A percentile compares a stretch with the other conserved stretches of the same genome.
Conservation (phyloP, 2,329 filamentous ascomycete species). For the Fusarium luffae region DNA sequence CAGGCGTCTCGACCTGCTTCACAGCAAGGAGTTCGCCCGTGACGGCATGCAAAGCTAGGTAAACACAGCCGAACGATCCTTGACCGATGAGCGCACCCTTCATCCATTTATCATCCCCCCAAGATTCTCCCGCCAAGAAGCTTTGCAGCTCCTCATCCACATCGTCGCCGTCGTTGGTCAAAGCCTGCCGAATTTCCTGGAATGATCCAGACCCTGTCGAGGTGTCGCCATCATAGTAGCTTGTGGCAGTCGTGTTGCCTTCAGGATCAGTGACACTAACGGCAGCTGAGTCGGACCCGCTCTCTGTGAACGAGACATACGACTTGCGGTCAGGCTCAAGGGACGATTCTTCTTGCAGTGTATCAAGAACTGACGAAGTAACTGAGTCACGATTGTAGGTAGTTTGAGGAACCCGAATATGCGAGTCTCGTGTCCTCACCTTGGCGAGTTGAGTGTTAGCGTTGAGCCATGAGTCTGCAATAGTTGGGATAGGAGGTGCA, state of each 20-base stretch:
- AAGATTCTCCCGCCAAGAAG: slow-evolving; percentile 91
- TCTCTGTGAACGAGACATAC: slow-evolving; percentile 89
- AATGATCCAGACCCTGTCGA: slow-evolving; percentile 79
- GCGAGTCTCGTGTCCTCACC: slow-evolving; percentile 58
- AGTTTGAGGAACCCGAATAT: slow-evolving; percentile 54
- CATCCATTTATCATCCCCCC: slow-evolving; percentile 99
- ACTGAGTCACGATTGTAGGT: slow-evolving; percentile 82
- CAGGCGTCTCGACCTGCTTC: slow-evolving; percentile 95
- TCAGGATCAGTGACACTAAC: slow-evolving; percentile 82
- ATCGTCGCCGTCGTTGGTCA: slow-evolving; percentile 92
- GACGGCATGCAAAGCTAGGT: slow-evolving; percentile 92
- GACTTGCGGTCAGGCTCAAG: slow-evolving; percentile 92
- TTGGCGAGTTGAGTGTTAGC: slow-evolving; percentile 54
- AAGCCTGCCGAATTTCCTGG: slow-evolving; percentile 84
- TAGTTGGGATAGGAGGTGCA: slow-evolving; percentile 93
- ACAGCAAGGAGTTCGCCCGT: slow-evolving; percentile 98
- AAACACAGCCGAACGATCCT: slow-evolving; percentile 96
- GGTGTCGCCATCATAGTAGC: slow-evolving; percentile 85
- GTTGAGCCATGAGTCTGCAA: slow-evolving; percentile 91
- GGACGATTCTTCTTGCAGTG: slow-evolving; percentile 89
- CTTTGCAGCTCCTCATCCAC: slow-evolving; percentile 88
- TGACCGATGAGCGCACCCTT: slow-evolving; percentile 97
- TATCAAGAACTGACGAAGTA: slow-evolving; percentile 87
- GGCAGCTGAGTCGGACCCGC: slow-evolving; percentile 75
- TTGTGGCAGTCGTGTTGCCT: slow-evolving; percentile 75